Evolutionary conservation across 1,284 basidiomycete genomes (phyloP).

Genomic region (Apiotrichum veenhuisii): DNA sequence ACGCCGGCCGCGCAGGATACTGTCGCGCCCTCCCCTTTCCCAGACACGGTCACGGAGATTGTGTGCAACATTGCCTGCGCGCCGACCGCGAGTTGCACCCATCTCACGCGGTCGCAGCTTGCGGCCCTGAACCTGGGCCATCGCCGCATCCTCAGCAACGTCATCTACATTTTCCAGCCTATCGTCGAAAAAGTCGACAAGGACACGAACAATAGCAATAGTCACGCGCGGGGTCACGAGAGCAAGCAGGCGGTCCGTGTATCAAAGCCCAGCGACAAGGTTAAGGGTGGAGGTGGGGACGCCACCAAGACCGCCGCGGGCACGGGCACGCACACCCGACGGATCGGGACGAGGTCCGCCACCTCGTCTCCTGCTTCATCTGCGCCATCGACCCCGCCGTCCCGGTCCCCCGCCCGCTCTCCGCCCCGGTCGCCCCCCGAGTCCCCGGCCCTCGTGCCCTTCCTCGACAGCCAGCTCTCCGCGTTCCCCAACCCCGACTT

Average conservation of each 20-base stretch:
- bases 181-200: background rate
- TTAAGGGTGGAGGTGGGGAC: no score
- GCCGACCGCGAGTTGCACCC: background rate
- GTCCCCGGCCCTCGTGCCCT: constrained; percentile 1
- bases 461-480: constrained; percentile 3
- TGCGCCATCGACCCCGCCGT: background rate
- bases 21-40: background rate
- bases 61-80: constrained; percentile 5
- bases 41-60: constrained; percentile 1
- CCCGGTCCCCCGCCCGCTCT: background rate
- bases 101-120: background rate
- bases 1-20: background rate
- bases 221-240: background rate
- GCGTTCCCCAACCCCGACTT: background rate
- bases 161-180: constrained; percentile 2
- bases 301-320: background rate
- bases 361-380: background rate
- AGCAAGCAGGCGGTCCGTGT: background rate
- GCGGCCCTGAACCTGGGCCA: background rate
- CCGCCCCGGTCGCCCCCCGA: background rate
- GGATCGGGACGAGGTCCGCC: background rate
- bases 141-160: constrained; percentile 1
- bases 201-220: background rate
- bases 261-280: no score
- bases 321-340: background rate